Evolutionary conservation across 768 basidiomycete species (phyloP).

Genomic region (Mycena pura): DNA sequence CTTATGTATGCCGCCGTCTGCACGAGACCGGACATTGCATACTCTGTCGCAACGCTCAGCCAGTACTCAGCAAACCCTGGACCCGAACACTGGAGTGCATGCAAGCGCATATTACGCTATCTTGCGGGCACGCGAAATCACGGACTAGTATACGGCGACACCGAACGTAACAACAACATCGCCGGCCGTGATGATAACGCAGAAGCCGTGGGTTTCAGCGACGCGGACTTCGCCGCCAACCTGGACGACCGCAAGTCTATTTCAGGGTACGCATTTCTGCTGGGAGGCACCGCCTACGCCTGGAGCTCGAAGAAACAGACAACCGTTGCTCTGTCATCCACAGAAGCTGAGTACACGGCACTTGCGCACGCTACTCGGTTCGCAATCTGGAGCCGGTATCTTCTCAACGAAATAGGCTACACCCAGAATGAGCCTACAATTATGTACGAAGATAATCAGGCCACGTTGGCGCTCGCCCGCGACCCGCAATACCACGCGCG

Average conservation of each 20-base stretch:
- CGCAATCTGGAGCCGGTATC: constrained; percentile 26
- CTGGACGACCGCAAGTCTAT: no score
- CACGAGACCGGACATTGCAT: constrained; percentile 35
- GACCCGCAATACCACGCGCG: constrained; percentile 36
- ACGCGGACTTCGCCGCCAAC: no score
- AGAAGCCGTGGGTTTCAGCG: no score
- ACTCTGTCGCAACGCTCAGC: constrained; percentile 29
- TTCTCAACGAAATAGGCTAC: constrained; percentile 6
- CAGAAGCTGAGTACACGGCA: no score
- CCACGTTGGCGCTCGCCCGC: no score
- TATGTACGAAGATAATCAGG: no score
- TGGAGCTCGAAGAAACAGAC: constrained; percentile 30
- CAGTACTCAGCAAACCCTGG: constrained; percentile 38
- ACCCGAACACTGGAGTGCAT: constrained; percentile 38
- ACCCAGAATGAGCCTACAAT: neutral
- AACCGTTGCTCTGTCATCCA: constrained; percentile 28
- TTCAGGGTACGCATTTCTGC: no score
- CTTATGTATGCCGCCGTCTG: constrained; percentile 32
- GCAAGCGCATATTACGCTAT: constrained; percentile 43
- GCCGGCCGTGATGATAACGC: no score
- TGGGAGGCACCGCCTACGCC: no score
- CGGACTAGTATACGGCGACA: constrained; percentile 22
- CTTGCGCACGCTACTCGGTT: constrained; percentile 27
- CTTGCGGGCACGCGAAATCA: constrained; percentile 25
- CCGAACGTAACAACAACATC: no score